A percentile compares a stretch with the other conserved stretches of the same genome.
These are phyloP conservation scores for Cordyceps pruinosa DNA, from an alignment of 2,329 filamentous ascomycete species.

Conservation along the genomic window DNA sequence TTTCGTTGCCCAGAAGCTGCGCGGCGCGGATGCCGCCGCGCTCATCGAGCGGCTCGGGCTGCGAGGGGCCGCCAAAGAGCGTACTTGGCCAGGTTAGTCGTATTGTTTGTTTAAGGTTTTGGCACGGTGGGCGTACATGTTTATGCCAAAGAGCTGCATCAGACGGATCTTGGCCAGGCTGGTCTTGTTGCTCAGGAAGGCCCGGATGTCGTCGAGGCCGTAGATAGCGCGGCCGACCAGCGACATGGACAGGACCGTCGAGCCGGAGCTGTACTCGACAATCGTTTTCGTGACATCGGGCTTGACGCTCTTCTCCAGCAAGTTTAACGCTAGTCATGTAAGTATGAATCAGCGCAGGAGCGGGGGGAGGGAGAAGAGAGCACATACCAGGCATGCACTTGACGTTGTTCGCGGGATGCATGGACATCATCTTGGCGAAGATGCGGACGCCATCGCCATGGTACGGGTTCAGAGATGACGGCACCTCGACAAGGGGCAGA, in stretches of 20 bases:
- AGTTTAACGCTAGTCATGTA: conserved; percentile 38
- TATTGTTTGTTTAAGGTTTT: neutral
- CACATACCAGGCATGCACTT: conserved; percentile 51
- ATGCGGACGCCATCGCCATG: conserved; percentile 52
- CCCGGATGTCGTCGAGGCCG: conserved; percentile 43
- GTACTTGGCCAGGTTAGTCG: conserved; percentile 29
- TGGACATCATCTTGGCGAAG: conserved; percentile 60
- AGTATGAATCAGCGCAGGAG: neutral
- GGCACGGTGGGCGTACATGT: conserved; percentile 30
- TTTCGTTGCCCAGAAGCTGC: conserved; percentile 32
- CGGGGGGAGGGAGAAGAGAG: neutral
- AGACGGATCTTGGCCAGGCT: conserved; percentile 44
- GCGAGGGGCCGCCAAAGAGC: conserved; percentile 52
- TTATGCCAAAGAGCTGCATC: conserved; percentile 53
- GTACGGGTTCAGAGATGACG: conserved; percentile 49
- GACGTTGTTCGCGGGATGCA: conserved; percentile 58
- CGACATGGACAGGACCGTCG: conserved; percentile 54
- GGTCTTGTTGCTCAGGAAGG: conserved; percentile 54
- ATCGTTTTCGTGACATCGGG: conserved; percentile 40
- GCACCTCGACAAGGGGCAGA: conserved; percentile 55
- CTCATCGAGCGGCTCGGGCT: conserved; percentile 47
- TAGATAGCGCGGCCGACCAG: conserved; percentile 46
- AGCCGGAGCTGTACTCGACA: conserved; percentile 56
- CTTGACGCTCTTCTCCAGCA: conserved; percentile 36
- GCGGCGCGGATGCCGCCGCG: conserved; percentile 47